Percentiles rank a stretch among this genome's conserved stretches.
These are phyloP conservation scores for Ascosphaera pollenicola DNA, from an alignment of 2,329 filamentous ascomycete species.

Conservation along the genomic window DNA sequence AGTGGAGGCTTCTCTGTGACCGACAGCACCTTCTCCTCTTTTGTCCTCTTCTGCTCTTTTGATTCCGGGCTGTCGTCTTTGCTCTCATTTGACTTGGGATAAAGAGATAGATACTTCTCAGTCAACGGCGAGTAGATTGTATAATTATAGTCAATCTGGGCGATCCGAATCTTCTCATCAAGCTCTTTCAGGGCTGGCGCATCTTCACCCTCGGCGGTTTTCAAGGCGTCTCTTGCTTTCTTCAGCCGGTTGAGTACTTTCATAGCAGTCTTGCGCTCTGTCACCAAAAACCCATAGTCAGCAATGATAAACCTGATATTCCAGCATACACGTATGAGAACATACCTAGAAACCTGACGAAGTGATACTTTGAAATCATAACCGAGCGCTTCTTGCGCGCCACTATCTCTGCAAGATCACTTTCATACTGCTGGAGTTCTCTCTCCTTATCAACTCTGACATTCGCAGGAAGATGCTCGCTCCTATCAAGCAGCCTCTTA, in stretches of 20 bases:
- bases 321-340: neutral
- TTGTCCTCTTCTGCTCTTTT: conserved; percentile 4
- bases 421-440: conserved; percentile 32
- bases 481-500: conserved; percentile 27
- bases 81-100: conserved; percentile 16
- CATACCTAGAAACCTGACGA: conserved; percentile 39
- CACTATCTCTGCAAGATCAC: conserved; percentile 30
- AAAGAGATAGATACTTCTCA: conserved; percentile 36
- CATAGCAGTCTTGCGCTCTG: conserved; percentile 21
- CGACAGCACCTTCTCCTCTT: conserved; percentile 3
- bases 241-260: conserved; percentile 16
- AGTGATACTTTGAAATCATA: conserved; percentile 40
- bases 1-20: conserved; percentile 16
- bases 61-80: conserved; percentile 4
- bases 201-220: conserved; percentile 10
- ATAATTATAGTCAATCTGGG: conserved; percentile 39
- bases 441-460: conserved; percentile 36
- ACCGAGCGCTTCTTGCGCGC: conserved; percentile 27
- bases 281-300: neutral
- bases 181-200: conserved; percentile 8
- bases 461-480: conserved; percentile 28
- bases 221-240: conserved; percentile 7
- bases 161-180: conserved; percentile 21
- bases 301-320: conserved; percentile 2
- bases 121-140: conserved; percentile 38